Evolutionary conservation across 345 rosid genomes (phyloP), one percentile per base, ranked within the genome.

Genomic region (Camelina laxa): DNA sequence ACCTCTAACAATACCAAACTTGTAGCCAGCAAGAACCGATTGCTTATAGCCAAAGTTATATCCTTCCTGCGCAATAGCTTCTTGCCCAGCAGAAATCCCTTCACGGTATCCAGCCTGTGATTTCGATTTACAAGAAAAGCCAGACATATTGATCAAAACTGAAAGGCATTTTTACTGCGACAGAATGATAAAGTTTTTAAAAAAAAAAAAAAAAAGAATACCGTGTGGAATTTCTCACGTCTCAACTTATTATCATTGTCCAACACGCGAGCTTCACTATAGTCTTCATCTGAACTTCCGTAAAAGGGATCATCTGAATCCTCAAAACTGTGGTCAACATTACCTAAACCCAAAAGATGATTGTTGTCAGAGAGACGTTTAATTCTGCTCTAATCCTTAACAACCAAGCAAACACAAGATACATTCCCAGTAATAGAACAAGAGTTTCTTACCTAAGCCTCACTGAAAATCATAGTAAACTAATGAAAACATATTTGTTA

Each of bases 1-100:
- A 57, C 98, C 98, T 85, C 88, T 86, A 57, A 84, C 85, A 65
- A 77, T 30, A 61, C 98, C 98, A 90, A 84, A 91, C 62, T 85
- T 85, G 88, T 82, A 81, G 21, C 97, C 97, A 11, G 20, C 41
- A 31, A 55, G 61, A 70, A 87, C 85, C 12, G 98, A 91, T 55
- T 87, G 83, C 72, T 84, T 87, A 70, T 85, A 88, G 58, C 97
- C 97, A 49, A 74, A 27, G 81, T 90, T 88, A 65, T 88, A 94
- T 62, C 98, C 98, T 72, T 86, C 86, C 39, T 92, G 96, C 4
- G 93, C 85, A 75, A 85, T 80, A 45, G 87, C 88, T 67, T 92
- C 91, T 81, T 87, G 85, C 62, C 96, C 96, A 0, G 93, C 96
- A 24, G 80, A 62, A 48, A 91, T 74, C 50, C 98, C 97, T 36